A percentile compares a stretch with the other conserved stretches of the same genome.
These are phyloP conservation scores for Ochromonas danica DNA, from an alignment of 108 stramenopile genomes.

Conservation along the genomic window DNA sequence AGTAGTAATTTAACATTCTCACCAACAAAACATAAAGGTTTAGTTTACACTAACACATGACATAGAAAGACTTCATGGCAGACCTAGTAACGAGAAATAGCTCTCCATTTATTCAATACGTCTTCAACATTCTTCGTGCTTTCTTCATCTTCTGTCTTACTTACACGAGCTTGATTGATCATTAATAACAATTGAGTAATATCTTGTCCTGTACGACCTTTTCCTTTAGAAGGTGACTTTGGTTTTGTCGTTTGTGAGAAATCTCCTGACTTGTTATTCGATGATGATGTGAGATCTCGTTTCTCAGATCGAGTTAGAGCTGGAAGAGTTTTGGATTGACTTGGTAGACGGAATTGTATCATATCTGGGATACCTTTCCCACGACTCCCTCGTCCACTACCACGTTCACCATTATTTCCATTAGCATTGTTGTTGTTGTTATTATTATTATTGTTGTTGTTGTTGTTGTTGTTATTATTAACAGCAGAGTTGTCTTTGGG, in stretches of 20 bases:
- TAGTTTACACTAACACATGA: too few relatives aligned
- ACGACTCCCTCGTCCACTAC: not conserved
- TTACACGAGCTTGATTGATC: not conserved
- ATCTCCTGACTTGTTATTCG: not conserved
- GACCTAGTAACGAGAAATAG: not conserved
- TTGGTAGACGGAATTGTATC: not conserved
- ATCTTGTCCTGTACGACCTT: not conserved
- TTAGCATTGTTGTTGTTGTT: not conserved
- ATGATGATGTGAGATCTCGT: not conserved
- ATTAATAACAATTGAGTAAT: not conserved
- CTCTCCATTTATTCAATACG: not conserved
- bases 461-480: not conserved
- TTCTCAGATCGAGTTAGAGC: not conserved
- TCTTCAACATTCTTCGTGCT: not conserved
- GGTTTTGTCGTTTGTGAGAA: not conserved
- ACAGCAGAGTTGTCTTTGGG: not conserved
- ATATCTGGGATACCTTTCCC: not conserved
- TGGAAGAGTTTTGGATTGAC: not conserved
- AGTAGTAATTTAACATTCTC: too few relatives aligned
- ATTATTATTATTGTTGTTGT: not conserved
- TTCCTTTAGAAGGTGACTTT: not conserved
- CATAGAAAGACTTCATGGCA: too few relatives aligned
- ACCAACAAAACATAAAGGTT: too few relatives aligned
- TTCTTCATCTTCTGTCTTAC: not conserved
- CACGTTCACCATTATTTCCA: not conserved